Percentiles rank a stretch among this genome's conserved stretches.
phyloP scores from a whole-genome alignment of 805 yeast genomes.

The Pichia cabralensis region DNA sequence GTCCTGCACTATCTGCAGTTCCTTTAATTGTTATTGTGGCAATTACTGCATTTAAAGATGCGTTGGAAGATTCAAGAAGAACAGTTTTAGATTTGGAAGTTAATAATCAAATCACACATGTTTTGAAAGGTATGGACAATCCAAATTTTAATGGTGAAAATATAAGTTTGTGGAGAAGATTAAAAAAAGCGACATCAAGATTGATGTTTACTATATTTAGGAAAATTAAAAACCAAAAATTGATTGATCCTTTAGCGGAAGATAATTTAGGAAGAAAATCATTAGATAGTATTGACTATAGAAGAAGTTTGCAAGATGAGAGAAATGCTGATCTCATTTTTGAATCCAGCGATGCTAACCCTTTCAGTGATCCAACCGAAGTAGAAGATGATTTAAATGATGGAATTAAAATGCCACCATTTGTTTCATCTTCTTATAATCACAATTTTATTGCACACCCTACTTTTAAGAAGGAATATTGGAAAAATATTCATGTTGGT shows the following conservation, averaged over 20 bases:
- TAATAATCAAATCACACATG: constrained; percentile 65
- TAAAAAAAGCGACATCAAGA: constrained; percentile 39
- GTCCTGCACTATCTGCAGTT: constrained; percentile 64
- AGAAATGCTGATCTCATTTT: constrained; percentile 7
- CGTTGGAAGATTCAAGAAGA: constrained; percentile 71
- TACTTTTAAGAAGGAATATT: constrained; percentile 34
- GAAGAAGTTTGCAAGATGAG: constrained; percentile 19
- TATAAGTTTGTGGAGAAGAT: constrained; percentile 57
- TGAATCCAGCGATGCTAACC: constrained; percentile 13
- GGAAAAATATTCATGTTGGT: constrained; percentile 74
- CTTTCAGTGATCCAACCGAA: constrained; percentile 20
- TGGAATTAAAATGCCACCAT: constrained; percentile 17
- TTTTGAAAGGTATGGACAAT: constrained; percentile 45
- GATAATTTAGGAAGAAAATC: constrained; percentile 16
- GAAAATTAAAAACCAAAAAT: constrained; percentile 16
- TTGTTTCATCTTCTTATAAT: constrained; percentile 18
- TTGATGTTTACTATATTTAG: constrained; percentile 11
- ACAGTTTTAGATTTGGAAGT: constrained; percentile 63
- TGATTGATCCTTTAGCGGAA: constrained; percentile 21
- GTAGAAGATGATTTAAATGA: constrained; percentile 1
- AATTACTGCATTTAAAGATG: constrained; percentile 71
- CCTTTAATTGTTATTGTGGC: constrained; percentile 71
- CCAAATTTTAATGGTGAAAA: constrained; percentile 54
- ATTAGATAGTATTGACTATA: constrained; percentile 26
- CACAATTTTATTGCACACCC: constrained; percentile 13